Percentiles rank a stretch among this genome's conserved stretches.
These are phyloP conservation scores for Casuarina cunninghamiana DNA, from an alignment of 306 rosid genomes.

Conservation along the genomic window DNA sequence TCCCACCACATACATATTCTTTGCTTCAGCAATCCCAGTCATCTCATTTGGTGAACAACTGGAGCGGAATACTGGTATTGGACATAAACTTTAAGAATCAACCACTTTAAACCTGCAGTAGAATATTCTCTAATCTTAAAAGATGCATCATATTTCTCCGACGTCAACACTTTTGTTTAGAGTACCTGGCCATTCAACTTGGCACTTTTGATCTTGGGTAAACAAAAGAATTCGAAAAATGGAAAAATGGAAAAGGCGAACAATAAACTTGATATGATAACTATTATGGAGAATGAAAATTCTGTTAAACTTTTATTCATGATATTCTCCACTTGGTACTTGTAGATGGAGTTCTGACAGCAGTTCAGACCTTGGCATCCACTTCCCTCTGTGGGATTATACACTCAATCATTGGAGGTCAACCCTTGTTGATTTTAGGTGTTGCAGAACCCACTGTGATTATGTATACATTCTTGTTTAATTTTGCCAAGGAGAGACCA, in stretches of 20 bases:
- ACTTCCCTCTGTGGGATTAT: slow-evolving; percentile 86
- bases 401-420: slow-evolving; percentile 92
- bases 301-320: not conserved
- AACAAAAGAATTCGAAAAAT: not conserved
- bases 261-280: not conserved
- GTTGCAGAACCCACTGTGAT: slow-evolving; percentile 99
- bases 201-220: not conserved
- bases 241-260: not conserved
- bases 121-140: slow-evolving; percentile 28
- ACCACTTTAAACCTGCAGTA: slow-evolving; percentile 4
- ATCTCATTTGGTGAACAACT: slow-evolving; percentile 85
- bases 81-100: not conserved
- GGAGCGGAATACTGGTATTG: slow-evolving; percentile 66
- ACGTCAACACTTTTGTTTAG: slow-evolving; percentile 1
- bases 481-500: slow-evolving; percentile 78
- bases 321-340: not conserved
- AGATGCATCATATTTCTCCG: not conserved
- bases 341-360: slow-evolving; percentile 85
- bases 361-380: slow-evolving; percentile 89
- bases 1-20: slow-evolving; percentile 86
- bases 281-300: not conserved
- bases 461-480: slow-evolving; percentile 93
- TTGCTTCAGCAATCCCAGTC: slow-evolving; percentile 85
- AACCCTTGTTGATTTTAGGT: slow-evolving; percentile 84
- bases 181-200: not conserved